Conservation (phyloP, 768 basidiomycete species). For the Coprinellus micaceus region DNA sequence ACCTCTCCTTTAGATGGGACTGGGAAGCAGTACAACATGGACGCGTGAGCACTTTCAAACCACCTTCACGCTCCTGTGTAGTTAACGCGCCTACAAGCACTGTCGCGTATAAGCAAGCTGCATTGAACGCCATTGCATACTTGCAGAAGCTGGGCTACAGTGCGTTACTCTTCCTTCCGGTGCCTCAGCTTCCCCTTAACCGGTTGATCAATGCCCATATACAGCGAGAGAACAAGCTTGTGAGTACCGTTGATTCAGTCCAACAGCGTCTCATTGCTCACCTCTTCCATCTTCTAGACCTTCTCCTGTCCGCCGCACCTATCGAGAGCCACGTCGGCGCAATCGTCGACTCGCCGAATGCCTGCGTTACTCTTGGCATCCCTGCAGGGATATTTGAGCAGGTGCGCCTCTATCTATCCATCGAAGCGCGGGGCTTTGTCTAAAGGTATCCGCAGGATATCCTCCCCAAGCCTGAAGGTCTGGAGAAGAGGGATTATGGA, state of each 20-base stretch:
- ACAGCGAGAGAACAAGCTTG: slow-evolving; percentile 78
- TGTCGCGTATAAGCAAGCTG: slow-evolving; percentile 78
- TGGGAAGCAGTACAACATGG: slow-evolving; percentile 76
- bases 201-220: neutral
- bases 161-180: no score
- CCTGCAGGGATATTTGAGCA: slow-evolving; percentile 78
- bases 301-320: slow-evolving; percentile 66
- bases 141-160: slow-evolving; percentile 75
- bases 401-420: slow-evolving; percentile 36
- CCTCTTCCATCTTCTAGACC: slow-evolving; percentile 36
- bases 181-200: no score
- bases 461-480: slow-evolving; percentile 58
- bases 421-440: neutral
- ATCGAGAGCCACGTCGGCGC: slow-evolving; percentile 70
- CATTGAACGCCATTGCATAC: slow-evolving; percentile 71
- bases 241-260: slow-evolving; percentile 27
- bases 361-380: slow-evolving; percentile 69
- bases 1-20: slow-evolving; percentile 50
- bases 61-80: neutral
- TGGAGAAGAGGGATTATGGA: slow-evolving; percentile 55
- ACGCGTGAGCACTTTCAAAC: slow-evolving; percentile 51
- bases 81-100: slow-evolving; percentile 35
- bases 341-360: slow-evolving; percentile 73
- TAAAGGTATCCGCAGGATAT: slow-evolving; percentile 47
- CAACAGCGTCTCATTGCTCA: neutral